Conservation (phyloP, 2,329 filamentous ascomycete species). For the Fusarium sp. region DNA sequence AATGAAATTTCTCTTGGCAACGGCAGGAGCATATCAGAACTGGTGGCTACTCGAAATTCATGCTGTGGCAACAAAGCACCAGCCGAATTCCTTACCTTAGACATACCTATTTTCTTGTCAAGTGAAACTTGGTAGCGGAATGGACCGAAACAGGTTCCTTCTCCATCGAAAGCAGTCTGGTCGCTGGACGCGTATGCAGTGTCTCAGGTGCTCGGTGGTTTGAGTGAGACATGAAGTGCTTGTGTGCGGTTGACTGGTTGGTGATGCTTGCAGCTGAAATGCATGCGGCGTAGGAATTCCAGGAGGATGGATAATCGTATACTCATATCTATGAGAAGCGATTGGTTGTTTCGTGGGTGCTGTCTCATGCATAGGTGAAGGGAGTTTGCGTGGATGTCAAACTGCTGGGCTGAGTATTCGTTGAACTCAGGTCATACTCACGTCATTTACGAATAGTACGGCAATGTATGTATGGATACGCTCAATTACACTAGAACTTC, state of each 20-base stretch:
- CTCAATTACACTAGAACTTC: too few relatives aligned
- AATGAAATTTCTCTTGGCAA: not conserved
- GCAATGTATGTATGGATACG: too few relatives aligned
- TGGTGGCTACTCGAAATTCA: too few relatives aligned
- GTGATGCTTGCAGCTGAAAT: not conserved
- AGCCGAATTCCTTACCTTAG: not conserved
- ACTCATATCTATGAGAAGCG: too few relatives aligned
- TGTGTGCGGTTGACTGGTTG: not conserved
- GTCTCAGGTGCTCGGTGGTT: not conserved
- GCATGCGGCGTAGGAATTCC: not conserved
- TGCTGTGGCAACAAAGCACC: not conserved
- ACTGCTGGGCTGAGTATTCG: not conserved
- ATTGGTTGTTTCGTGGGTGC: not conserved
- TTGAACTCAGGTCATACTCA: not conserved
- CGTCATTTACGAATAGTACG: not conserved
- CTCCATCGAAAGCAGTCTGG: not conserved
- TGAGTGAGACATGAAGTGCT: not conserved
- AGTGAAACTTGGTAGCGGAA: conserved; percentile 1
- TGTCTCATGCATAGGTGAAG: not conserved
- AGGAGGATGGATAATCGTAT: not conserved
- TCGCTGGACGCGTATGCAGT: not conserved
- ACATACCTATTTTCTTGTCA: not conserved
- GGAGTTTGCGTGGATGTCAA: not conserved
- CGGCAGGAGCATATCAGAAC: too few relatives aligned
- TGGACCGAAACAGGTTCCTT: not conserved